Conservation (phyloP, 176 grass and related monocot species). For the Oryza officinalis region DNA sequence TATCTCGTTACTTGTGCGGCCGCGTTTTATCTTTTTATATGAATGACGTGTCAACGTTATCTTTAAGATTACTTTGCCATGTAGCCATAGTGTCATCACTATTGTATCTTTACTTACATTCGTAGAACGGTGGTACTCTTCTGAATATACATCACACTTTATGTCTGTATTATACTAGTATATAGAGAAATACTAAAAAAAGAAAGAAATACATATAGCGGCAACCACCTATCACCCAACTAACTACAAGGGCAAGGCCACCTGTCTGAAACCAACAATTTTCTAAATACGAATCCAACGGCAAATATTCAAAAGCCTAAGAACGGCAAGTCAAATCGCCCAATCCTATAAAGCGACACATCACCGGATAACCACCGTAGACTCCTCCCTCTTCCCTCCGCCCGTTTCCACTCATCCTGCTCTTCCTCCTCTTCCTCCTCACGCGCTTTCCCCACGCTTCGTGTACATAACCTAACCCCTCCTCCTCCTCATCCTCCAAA, state of each 20-base stretch:
- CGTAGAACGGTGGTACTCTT: too few species aligned
- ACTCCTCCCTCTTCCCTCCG: neutral
- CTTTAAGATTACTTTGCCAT: neutral
- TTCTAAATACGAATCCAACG: neutral
- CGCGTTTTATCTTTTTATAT: neutral
- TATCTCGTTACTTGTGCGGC: neutral
- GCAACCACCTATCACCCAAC: constrained; percentile 31
- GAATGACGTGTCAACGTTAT: neutral
- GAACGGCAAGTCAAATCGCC: constrained; percentile 34
- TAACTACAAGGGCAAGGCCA: neutral
- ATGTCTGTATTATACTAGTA: too few species aligned
- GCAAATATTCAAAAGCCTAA: neutral
- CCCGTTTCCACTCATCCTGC: neutral
- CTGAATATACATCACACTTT: too few species aligned
- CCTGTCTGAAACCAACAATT: constrained; percentile 8
- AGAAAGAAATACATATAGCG: neutral
- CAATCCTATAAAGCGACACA: constrained; percentile 47
- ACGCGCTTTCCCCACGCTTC: constrained; percentile 37
- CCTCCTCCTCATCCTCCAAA: neutral
- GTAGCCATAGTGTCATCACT: neutral
- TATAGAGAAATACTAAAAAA: neutral
- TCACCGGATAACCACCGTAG: constrained; percentile 47
- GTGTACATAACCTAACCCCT: constrained; percentile 45
- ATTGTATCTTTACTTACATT: too few species aligned
- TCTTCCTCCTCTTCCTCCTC: too few species aligned